These are phyloP conservation scores for Zhuliangozyma blackwelliae DNA, from an alignment of 1,139 yeast species.

Conservation along the genomic window DNA sequence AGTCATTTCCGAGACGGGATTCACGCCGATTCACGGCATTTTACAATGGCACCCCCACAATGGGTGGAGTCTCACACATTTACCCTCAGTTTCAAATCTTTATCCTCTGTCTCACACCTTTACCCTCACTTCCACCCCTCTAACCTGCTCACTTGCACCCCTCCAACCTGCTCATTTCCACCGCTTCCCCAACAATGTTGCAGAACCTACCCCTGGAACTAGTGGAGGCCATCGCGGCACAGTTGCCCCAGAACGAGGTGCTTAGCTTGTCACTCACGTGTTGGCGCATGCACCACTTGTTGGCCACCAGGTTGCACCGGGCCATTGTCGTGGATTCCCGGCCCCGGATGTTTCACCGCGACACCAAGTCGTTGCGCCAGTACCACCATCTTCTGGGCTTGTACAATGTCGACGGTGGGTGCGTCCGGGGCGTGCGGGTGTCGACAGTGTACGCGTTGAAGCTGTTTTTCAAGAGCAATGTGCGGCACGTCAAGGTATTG, in stretches of 20 bases:
- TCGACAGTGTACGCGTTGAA: slow-evolving; percentile 19
- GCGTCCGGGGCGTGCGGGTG: slow-evolving; percentile 8
- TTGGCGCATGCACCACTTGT: slow-evolving; percentile 11
- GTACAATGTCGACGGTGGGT: slow-evolving; percentile 4
- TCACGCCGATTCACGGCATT: no score
- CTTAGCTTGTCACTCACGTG: slow-evolving; percentile 16
- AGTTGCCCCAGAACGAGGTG: slow-evolving; percentile 16
- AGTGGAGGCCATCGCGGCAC: slow-evolving; percentile 12
- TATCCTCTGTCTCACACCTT: no score
- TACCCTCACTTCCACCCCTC: no score
- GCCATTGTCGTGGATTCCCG: slow-evolving; percentile 19
- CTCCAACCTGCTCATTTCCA: no score
- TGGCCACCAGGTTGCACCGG: slow-evolving; percentile 17
- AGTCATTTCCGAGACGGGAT: no score
- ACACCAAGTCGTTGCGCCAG: slow-evolving; percentile 4
- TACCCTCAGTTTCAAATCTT: no score
- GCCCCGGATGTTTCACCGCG: slow-evolving; percentile 9
- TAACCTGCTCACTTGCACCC: no score
- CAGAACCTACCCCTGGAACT: slow-evolving; percentile 20
- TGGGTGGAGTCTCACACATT: no score
- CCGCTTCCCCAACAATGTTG: no score
- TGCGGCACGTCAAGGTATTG: slow-evolving; percentile 12
- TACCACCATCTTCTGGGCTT: slow-evolving; percentile 3
- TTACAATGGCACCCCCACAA: no score
- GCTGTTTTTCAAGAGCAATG: slow-evolving; percentile 15